A percentile compares a stretch with the other conserved stretches of the same genome.
Evolutionary conservation across 2,329 filamentous ascomycete species (phyloP).

Genomic region (Cytospora chrysosperma): DNA sequence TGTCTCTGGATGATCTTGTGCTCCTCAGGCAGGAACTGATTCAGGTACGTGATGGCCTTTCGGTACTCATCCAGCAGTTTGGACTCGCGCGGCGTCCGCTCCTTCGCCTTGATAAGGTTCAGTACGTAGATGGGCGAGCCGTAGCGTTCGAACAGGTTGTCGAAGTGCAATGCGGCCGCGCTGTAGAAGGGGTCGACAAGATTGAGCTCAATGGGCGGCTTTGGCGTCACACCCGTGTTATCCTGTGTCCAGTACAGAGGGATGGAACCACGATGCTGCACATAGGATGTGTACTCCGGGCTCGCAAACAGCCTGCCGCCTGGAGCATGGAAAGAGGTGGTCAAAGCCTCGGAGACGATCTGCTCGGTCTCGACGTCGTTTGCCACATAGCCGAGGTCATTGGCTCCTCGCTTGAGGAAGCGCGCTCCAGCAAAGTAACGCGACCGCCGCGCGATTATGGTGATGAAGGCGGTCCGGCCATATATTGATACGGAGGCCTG

Average conservation of each 20-base stretch:
- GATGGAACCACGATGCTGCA: conserved; percentile 95
- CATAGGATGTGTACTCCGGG: conserved; percentile 90
- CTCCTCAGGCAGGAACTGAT: conserved; percentile 81
- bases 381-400: conserved; percentile 91
- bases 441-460: conserved; percentile 88
- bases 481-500: conserved; percentile 85
- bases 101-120: conserved; percentile 86
- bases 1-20: conserved; percentile 92
- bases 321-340: conserved; percentile 92
- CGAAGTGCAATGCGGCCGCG: conserved; percentile 89
- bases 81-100: conserved; percentile 85
- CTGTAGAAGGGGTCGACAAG: conserved; percentile 96
- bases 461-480: conserved; percentile 85
- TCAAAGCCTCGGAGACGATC: conserved; percentile 91
- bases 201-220: conserved; percentile 93
- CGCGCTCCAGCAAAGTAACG: conserved; percentile 91
- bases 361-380: conserved; percentile 99
- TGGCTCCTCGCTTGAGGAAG: conserved; percentile 91
- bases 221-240: conserved; percentile 89
- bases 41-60: conserved; percentile 84
- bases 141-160: conserved; percentile 90
- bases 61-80: conserved; percentile 88
- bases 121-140: conserved; percentile 89
- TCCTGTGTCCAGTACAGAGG: conserved; percentile 98
- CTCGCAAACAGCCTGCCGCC: conserved; percentile 83